phyloP scores from a whole-genome alignment of 139 green algal genomes.

The Coccomyxa sp. region DNA sequence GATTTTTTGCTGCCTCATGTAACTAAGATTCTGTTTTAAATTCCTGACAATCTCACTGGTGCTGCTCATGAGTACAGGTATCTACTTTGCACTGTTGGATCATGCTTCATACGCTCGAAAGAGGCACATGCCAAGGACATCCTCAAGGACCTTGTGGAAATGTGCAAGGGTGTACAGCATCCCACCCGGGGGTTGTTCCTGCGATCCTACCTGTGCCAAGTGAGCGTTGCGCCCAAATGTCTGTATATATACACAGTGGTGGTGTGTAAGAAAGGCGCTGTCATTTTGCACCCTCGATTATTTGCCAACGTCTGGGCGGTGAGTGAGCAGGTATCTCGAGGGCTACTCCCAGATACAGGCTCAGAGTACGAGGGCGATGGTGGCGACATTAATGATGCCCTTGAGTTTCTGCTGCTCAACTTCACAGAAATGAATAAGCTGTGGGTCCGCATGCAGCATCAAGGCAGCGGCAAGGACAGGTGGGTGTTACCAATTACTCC shows the following conservation, averaged over 20 bases:
- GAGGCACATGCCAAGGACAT: constrained; percentile 73
- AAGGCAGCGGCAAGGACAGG: constrained; percentile 33
- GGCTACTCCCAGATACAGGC: constrained; percentile 68
- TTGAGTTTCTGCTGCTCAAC: constrained; percentile 96
- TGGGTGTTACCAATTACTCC: not conserved
- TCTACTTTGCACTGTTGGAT: constrained; percentile 88
- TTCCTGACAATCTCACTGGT: too few species aligned
- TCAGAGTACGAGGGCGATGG: constrained; percentile 67
- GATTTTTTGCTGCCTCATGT: too few species aligned
- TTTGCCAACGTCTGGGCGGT: not conserved
- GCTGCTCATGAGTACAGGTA: constrained; percentile 54
- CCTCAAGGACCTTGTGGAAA: constrained; percentile 94
- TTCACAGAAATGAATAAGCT: constrained; percentile 99
- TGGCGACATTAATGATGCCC: constrained; percentile 77
- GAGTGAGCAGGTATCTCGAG: constrained; percentile 31
- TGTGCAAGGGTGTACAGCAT: constrained; percentile 97
- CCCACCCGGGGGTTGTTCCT: constrained; percentile 95
- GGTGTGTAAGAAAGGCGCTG: too few species aligned
- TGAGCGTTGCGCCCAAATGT: not conserved
- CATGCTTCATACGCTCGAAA: constrained; percentile 76
- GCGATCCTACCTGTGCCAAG: constrained; percentile 84
- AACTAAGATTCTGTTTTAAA: too few species aligned
- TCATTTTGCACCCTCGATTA: not conserved
- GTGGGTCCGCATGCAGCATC: constrained; percentile 88
- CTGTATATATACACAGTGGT: not conserved